Evolutionary conservation across 2,329 filamentous ascomycete species (phyloP).

Genomic region (Exutisphaerella laricina): DNA sequence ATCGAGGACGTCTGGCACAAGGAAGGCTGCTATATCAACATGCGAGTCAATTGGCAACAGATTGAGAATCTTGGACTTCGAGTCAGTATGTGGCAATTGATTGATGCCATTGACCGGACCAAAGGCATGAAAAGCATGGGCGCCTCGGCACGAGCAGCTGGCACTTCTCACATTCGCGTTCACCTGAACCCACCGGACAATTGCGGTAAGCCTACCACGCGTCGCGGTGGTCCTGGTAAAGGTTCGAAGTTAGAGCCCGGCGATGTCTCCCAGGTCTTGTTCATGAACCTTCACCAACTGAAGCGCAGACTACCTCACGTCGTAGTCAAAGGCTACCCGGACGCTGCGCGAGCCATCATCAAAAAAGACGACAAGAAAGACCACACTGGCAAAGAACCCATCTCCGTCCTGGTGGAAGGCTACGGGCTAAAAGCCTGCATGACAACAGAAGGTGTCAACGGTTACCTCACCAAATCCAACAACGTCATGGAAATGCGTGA

Average conservation of each 20-base stretch:
- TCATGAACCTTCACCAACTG: conserved; percentile 76
- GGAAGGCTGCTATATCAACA: conserved; percentile 66
- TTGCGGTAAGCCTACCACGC: conserved; percentile 27
- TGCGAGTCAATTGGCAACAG: conserved; percentile 74
- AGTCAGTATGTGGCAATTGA: conserved; percentile 67
- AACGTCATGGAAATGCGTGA: conserved; percentile 83
- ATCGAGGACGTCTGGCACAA: conserved; percentile 87
- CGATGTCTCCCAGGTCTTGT: conserved; percentile 56
- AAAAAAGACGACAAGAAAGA: conserved; percentile 65
- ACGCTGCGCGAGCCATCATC: conserved; percentile 81
- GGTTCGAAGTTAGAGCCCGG: conserved; percentile 33
- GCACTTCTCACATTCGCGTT: conserved; percentile 57
- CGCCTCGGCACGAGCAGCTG: conserved; percentile 24
- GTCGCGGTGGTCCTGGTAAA: no score
- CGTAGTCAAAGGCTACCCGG: conserved; percentile 84
- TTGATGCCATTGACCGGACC: conserved; percentile 67
- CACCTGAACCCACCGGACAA: conserved; percentile 53
- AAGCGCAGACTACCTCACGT: conserved; percentile 76
- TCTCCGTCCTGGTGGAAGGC: conserved; percentile 72
- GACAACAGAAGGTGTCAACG: conserved; percentile 86
- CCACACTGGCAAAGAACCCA: conserved; percentile 55
- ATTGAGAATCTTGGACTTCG: conserved; percentile 78
- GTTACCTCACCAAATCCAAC: conserved; percentile 69
- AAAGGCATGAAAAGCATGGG: conserved; percentile 66
- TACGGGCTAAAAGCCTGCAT: conserved; percentile 87